Conservation (phyloP, 2,329 filamentous ascomycete genomes). For the Xylariaceae sp. region DNA sequence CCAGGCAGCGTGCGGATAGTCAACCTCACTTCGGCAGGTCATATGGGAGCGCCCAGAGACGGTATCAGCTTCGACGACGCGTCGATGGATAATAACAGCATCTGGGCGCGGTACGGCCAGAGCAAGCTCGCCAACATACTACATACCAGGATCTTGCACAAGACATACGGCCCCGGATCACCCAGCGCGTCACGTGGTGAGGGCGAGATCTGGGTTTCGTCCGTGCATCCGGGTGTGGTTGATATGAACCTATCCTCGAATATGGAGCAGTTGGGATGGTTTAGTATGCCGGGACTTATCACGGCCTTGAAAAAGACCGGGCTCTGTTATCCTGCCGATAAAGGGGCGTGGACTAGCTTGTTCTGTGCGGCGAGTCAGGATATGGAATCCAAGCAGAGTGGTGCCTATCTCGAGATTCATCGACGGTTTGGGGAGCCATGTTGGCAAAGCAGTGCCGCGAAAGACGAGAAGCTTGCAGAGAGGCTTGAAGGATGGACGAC, state of each 20-base stretch:
- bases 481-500: conserved; percentile 31
- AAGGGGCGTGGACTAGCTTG: conserved; percentile 31
- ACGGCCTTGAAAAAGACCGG: conserved; percentile 7
- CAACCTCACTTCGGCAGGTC: conserved; percentile 25
- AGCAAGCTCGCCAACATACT: conserved; percentile 42
- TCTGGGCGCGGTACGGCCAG: conserved; percentile 36
- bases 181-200: conserved; percentile 16
- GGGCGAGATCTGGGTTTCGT: conserved; percentile 35
- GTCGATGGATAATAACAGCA: conserved; percentile 13
- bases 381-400: conserved; percentile 35
- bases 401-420: conserved; percentile 29
- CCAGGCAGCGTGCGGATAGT: conserved; percentile 25
- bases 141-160: conserved; percentile 33
- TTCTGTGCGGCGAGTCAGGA: conserved; percentile 32
- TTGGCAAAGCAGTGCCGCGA: conserved; percentile 30
- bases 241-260: conserved; percentile 24
- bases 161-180: conserved; percentile 29
- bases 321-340: conserved; percentile 26
- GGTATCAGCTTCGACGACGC: conserved; percentile 21
- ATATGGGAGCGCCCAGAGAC: conserved; percentile 19
- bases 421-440: conserved; percentile 24
- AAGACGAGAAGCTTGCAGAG: conserved; percentile 28
- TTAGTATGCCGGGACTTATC: not conserved
- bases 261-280: conserved; percentile 7
- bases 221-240: conserved; percentile 37